Base-by-base conservation (phyloP, 257 asterid genomes). In the Ilex asprella region DNA sequence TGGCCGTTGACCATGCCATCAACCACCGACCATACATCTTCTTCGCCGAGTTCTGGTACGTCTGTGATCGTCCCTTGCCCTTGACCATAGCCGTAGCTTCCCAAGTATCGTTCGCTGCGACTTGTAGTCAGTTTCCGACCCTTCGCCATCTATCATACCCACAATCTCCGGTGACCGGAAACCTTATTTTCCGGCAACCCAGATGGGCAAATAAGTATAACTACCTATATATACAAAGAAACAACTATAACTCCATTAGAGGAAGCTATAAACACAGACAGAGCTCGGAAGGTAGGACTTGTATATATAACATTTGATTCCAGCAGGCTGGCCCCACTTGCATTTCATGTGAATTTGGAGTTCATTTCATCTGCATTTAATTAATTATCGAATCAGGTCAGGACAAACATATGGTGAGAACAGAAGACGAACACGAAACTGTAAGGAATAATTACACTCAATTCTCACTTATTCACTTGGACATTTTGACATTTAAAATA, bases 321-420 rank as follows among this genome's bases (percentile, higher is more conserved):
- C 71, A 65, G 2, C 3, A 72, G 55, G 63, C 61, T 55, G 76
- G 76, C 31, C 67, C 75, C 65, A 44, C 67, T 53, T 64, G 79
- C 56, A 67, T 90, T 82, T 85, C 81, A 74, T 75, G 69, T 80
- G 87, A 76, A 85, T 86, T 82, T 79, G 80, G 73, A 77, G 78
- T 79, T 82, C 85, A 90, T 87, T 85, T 85, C 78, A 82, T 71
- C 76, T 80, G 81, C 74, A 82, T 90, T 90, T 81, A 67, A 56
- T 66, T 43, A 44, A 61, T 60, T 43, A 21, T 21, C 27, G 13
- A 61, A 68, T 60, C 44, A 65, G 64, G 81, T 1, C 10, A 6
- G 47, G 47, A 41, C 7, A 41, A 41, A 74, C 81, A 21, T 21
- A 21, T 21, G 27, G 27, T 21, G 27, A 21, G 1, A 21, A 21